Evolutionary conservation across 2,329 filamentous ascomycete genomes (phyloP).

Genomic region (Exophiala calicioides): DNA sequence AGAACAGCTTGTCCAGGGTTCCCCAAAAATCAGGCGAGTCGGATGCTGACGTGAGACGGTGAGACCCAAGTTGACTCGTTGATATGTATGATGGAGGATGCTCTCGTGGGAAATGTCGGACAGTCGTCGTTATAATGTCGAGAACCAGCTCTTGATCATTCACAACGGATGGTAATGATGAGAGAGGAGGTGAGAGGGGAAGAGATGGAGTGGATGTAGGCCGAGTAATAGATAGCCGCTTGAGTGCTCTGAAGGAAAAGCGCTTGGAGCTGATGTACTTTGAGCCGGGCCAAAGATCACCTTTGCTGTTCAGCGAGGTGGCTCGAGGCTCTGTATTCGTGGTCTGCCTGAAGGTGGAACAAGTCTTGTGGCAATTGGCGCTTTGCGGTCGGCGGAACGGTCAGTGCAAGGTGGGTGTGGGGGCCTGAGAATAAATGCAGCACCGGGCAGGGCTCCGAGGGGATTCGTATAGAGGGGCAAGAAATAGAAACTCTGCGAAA

Average conservation of each 20-base stretch:
- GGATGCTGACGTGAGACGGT: constrained; percentile 28
- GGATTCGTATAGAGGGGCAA: constrained; percentile 9
- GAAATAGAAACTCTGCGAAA: constrained; percentile 28
- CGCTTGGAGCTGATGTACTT: constrained; percentile 19
- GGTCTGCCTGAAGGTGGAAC: constrained; percentile 17
- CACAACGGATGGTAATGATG: constrained; percentile 13
- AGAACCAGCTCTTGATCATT: constrained; percentile 28
- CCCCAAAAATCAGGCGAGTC: constrained; percentile 12
- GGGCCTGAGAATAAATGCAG: too few species aligned
- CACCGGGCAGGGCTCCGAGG: too few species aligned
- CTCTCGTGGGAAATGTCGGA: neutral
- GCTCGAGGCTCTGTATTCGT: constrained; percentile 11
- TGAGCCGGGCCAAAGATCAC: constrained; percentile 12
- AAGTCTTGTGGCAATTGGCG: constrained; percentile 25
- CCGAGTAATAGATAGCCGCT: constrained; percentile 23
- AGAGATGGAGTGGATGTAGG: constrained; percentile 14
- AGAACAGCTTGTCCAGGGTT: constrained; percentile 19
- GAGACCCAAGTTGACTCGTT: neutral
- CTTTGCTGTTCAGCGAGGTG: constrained; percentile 2
- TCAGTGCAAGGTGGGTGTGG: too few species aligned
- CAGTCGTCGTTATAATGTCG: constrained; percentile 17
- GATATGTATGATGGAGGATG: constrained; percentile 9
- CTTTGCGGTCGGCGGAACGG: constrained; percentile 24
- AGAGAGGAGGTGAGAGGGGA: constrained; percentile 7
- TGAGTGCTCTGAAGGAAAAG: constrained; percentile 13